A percentile compares a stretch with the other conserved stretches of the same genome.
Conservation (phyloP, 2,329 filamentous ascomycete genomes). For the Alternaria panax region DNA sequence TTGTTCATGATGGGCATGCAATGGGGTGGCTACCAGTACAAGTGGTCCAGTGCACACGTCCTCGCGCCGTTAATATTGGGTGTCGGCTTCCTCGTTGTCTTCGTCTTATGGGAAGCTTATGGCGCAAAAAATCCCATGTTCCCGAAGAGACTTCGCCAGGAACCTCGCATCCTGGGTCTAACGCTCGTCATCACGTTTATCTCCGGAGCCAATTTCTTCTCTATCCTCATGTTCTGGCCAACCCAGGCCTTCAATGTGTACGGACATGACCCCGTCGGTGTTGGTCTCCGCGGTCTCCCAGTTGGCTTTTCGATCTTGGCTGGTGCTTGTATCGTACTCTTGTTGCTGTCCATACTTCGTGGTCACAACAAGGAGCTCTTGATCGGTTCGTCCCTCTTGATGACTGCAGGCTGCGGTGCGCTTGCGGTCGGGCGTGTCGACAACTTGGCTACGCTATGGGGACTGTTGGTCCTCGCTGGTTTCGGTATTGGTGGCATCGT, state of each 20-base stretch:
- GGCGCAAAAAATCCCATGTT: slow-evolving; percentile 52
- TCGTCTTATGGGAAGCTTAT: slow-evolving; percentile 57
- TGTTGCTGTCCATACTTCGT: slow-evolving; percentile 63
- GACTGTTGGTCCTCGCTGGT: slow-evolving; percentile 65
- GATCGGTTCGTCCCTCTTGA: slow-evolving; percentile 65
- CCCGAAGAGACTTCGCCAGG: slow-evolving; percentile 42
- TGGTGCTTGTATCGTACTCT: slow-evolving; percentile 67
- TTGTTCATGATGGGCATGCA: slow-evolving; percentile 43
- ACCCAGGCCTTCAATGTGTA: slow-evolving; percentile 44
- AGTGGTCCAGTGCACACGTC: slow-evolving; percentile 63
- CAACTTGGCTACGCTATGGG: slow-evolving; percentile 64
- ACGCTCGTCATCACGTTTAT: slow-evolving; percentile 45
- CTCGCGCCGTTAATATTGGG: slow-evolving; percentile 64
- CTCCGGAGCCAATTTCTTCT: slow-evolving; percentile 44
- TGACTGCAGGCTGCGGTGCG: slow-evolving; percentile 70
- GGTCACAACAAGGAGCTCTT: slow-evolving; percentile 68
- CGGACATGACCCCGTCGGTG: slow-evolving; percentile 66
- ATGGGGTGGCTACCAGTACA: slow-evolving; percentile 62
- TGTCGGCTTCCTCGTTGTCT: slow-evolving; percentile 52
- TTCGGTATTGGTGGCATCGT: slow-evolving; percentile 73
- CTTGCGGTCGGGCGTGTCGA: slow-evolving; percentile 60
- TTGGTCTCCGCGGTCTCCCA: slow-evolving; percentile 69
- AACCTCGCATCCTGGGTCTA: slow-evolving; percentile 35
- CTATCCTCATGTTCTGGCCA: slow-evolving; percentile 45
- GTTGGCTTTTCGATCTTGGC: slow-evolving; percentile 68